Conservation (phyloP, 2,329 filamentous ascomycete genomes). For the Fusarium succisae region DNA sequence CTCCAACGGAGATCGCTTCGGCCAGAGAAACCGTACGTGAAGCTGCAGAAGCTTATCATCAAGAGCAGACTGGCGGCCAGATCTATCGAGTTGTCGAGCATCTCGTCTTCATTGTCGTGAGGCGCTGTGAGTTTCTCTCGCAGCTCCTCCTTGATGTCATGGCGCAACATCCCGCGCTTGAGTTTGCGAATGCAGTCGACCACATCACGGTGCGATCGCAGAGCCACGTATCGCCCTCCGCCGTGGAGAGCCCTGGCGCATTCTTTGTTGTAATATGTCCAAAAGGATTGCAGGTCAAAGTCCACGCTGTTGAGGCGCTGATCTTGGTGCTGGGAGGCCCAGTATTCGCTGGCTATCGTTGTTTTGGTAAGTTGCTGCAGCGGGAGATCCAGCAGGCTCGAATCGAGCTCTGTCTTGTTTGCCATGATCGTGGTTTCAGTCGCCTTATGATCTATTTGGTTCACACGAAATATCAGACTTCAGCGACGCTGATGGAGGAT, state of each 20-base stretch:
- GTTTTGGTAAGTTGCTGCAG: neutral
- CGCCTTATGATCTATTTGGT: rapidly evolving
- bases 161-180: neutral
- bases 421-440: neutral
- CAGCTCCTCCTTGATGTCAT: neutral
- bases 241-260: neutral
- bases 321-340: neutral
- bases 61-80: neutral
- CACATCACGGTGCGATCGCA: neutral
- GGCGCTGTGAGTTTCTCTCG: neutral
- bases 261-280: neutral
- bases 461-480: rapidly evolving
- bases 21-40: neutral
- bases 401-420: neutral
- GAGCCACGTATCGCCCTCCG: neutral
- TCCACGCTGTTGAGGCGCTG: neutral
- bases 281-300: neutral
- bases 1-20: neutral
- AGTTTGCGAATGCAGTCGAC: neutral
- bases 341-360: neutral
- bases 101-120: neutral
- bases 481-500: neutral
- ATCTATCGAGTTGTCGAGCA: neutral
- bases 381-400: neutral
- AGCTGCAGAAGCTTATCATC: neutral